phyloP scores from a whole-genome alignment of 257 asterid species.

The Nicotiana knightiana region DNA sequence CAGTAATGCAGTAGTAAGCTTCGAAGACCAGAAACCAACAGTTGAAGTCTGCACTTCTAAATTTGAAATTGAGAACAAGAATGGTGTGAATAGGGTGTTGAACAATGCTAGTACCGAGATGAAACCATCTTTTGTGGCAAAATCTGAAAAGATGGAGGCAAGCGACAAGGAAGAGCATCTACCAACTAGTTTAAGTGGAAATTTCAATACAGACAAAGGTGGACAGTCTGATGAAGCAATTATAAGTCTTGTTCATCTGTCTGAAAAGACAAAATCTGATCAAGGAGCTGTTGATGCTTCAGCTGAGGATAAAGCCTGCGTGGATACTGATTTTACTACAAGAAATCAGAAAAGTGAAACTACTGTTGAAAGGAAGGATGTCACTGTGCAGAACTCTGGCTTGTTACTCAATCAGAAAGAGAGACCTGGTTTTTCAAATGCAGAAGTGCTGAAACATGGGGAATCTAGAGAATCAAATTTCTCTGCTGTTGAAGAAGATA shows the following conservation, averaged over 20 bases:
- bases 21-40: conserved; percentile 18
- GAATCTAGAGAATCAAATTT: conserved; percentile 23
- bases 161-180: conserved; percentile 18
- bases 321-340: conserved; percentile 14
- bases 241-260: conserved; percentile 7
- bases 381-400: conserved; percentile 7
- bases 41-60: conserved; percentile 24
- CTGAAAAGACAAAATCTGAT: conserved; percentile 18
- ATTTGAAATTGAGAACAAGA: conserved; percentile 15
- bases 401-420: conserved; percentile 22
- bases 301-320: conserved; percentile 13
- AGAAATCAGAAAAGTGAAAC: conserved; percentile 27
- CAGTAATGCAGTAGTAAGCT: conserved; percentile 7
- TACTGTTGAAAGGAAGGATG: conserved; percentile 25
- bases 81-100: conserved; percentile 22
- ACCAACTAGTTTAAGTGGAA: conserved; percentile 13
- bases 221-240: conserved; percentile 27
- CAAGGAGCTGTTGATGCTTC: conserved; percentile 9
- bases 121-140: conserved; percentile 16
- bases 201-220: conserved; percentile 20
- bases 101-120: conserved; percentile 5
- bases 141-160: conserved; percentile 22
- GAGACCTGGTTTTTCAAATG: conserved; percentile 15
- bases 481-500: conserved; percentile 21
- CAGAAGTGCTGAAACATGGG: conserved; percentile 16